These are phyloP conservation scores for Coemansia sp. DNA, from an alignment of 192 early-diverging fungal genomes.

Conservation along the genomic window DNA sequence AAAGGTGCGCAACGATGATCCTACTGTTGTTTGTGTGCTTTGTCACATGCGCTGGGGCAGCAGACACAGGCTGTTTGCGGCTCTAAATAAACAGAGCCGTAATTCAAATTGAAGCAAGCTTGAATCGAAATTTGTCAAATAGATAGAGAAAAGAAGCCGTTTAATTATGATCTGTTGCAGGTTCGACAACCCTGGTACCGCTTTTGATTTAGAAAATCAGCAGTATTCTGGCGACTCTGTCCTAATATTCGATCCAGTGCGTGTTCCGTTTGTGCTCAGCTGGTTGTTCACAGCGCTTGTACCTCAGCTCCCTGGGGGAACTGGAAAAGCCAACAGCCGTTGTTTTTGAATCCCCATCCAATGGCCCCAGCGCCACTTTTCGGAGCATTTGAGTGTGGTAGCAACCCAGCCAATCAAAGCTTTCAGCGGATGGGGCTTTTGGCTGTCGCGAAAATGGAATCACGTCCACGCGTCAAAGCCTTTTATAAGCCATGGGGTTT, in stretches of 20 bases:
- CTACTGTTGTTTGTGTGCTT: background rate
- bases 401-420: too few species aligned
- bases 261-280: background rate
- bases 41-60: background rate
- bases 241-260: background rate
- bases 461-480: background rate
- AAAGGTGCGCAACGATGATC: background rate
- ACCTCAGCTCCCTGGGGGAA: too few species aligned
- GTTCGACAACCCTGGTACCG: background rate
- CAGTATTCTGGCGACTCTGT: background rate
- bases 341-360: too few species aligned
- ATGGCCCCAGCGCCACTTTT: too few species aligned
- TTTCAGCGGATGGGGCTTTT: too few species aligned
- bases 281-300: background rate
- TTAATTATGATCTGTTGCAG: background rate
- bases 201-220: constrained; percentile 2
- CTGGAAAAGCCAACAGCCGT: too few species aligned
- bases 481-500: background rate
- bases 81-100: background rate
- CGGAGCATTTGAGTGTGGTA: too few species aligned
- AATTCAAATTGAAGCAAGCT: background rate
- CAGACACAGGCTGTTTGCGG: background rate
- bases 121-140: background rate
- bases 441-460: too few species aligned
- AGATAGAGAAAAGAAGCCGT: background rate